Conservation (phyloP, 495 filamentous ascomycete genomes). For the Talaromyces wortmannii region DNA sequence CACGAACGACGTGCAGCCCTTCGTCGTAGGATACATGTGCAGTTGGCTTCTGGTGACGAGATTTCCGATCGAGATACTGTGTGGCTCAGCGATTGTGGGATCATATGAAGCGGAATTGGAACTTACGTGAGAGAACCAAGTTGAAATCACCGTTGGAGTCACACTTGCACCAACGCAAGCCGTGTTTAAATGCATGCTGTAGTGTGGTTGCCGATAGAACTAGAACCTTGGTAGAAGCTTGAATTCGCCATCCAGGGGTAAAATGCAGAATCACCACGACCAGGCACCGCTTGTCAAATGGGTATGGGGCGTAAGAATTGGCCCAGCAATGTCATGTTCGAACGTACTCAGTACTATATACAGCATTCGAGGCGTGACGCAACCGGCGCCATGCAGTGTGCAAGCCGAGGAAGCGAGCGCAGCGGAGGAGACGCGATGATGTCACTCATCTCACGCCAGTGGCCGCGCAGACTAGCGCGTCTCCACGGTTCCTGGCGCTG, state of each 20-base stretch:
- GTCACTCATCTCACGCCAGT: too few species aligned
- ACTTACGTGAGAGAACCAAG: conserved; percentile 69
- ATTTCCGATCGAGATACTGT: conserved; percentile 77
- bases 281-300: too few species aligned
- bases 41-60: conserved; percentile 67
- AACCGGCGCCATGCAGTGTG: too few species aligned
- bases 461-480: too few species aligned
- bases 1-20: conserved; percentile 80
- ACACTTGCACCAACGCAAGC: conserved; percentile 65
- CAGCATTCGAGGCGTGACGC: too few species aligned
- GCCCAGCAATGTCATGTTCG: too few species aligned
- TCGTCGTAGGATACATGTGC: conserved; percentile 89
- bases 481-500: too few species aligned
- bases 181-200: conserved; percentile 61
- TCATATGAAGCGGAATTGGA: not conserved
- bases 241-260: not conserved
- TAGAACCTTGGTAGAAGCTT: too few species aligned
- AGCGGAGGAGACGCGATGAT: too few species aligned
- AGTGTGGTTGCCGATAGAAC: not conserved
- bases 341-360: too few species aligned
- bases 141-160: conserved; percentile 71
- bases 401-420: too few species aligned
- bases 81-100: conserved; percentile 6
- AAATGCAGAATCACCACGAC: not conserved
- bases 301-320: too few species aligned